Percentiles rank a stretch among this genome's conserved stretches.
Evolutionary conservation across 179 eudicot genomes (phyloP).

Genomic region (Camellia oleifera): DNA sequence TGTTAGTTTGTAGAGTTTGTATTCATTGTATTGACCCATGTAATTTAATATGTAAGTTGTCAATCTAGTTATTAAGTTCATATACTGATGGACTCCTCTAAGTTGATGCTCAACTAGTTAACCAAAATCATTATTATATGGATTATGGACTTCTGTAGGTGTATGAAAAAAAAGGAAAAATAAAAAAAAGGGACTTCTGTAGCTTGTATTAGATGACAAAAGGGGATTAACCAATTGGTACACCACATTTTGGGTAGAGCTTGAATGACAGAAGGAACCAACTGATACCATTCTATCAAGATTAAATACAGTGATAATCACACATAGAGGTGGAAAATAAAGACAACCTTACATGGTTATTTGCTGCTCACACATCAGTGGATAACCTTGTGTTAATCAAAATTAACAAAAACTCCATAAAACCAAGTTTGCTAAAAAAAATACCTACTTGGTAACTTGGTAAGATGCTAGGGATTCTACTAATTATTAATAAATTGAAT

Average conservation of each 20-base stretch:
- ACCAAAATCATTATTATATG: not conserved
- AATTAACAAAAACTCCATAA: not conserved
- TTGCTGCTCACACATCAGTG: not conserved
- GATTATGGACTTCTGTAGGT: not conserved
- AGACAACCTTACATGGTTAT: not conserved
- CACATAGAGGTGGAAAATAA: not conserved
- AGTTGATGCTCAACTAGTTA: too few relatives aligned
- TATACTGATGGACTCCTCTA: too few relatives aligned
- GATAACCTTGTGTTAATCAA: not conserved
- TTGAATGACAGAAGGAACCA: conserved; percentile 7
- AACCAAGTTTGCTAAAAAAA: not conserved
- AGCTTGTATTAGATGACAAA: conserved; percentile 3
- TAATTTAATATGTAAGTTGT: too few relatives aligned
- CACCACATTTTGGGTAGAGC: not conserved
- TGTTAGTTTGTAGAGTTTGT: not conserved
- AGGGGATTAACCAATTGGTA: not conserved
- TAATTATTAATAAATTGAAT: not conserved
- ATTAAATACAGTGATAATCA: not conserved
- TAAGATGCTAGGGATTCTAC: not conserved
- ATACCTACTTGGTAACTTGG: not conserved
- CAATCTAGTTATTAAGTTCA: too few relatives aligned
- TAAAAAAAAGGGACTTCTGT: not conserved
- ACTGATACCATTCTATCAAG: not conserved
- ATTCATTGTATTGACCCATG: too few relatives aligned
- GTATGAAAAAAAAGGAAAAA: not conserved